These are phyloP conservation scores for Echium plantagineum DNA, from an alignment of 257 asterid species.

Conservation along the genomic window DNA sequence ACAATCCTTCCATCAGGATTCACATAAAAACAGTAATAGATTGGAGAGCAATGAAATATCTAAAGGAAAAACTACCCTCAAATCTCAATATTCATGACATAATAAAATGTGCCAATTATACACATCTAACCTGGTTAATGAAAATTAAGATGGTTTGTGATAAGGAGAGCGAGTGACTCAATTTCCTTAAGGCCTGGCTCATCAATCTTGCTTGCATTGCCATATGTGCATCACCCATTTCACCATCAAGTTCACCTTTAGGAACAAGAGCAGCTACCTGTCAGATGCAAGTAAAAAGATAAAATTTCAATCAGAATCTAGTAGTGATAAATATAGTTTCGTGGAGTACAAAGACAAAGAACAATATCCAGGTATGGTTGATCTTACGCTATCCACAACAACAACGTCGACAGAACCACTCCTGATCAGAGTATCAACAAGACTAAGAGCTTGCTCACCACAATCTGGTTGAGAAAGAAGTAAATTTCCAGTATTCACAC, in stretches of 20 bases:
- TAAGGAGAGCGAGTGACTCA: slow-evolving; percentile 88
- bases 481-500: slow-evolving; percentile 67
- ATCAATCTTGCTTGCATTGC: slow-evolving; percentile 99
- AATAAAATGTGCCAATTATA: too few relatives aligned
- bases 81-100: neutral
- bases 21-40: neutral
- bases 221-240: slow-evolving; percentile 99
- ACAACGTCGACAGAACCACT: slow-evolving; percentile 99
- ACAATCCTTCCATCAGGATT: neutral
- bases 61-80: neutral
- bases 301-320: slow-evolving; percentile 1
- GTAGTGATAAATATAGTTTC: neutral
- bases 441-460: slow-evolving; percentile 98
- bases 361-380: slow-evolving; percentile 5
- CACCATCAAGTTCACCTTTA: slow-evolving; percentile 96
- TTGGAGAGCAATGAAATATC: neutral
- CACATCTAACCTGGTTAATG: slow-evolving; percentile 66
- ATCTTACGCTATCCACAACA: slow-evolving; percentile 93
- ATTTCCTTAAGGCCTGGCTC: slow-evolving; percentile 97
- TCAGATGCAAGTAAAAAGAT: neutral
- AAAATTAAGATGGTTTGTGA: slow-evolving; percentile 85
- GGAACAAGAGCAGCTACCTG: slow-evolving; percentile 99
- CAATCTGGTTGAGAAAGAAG: slow-evolving; percentile 97
- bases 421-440: slow-evolving; percentile 89
- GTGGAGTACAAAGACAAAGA: neutral